phyloP scores from a whole-genome alignment of 192 early-diverging fungal genomes.

The Rhizophagus clarus region DNA sequence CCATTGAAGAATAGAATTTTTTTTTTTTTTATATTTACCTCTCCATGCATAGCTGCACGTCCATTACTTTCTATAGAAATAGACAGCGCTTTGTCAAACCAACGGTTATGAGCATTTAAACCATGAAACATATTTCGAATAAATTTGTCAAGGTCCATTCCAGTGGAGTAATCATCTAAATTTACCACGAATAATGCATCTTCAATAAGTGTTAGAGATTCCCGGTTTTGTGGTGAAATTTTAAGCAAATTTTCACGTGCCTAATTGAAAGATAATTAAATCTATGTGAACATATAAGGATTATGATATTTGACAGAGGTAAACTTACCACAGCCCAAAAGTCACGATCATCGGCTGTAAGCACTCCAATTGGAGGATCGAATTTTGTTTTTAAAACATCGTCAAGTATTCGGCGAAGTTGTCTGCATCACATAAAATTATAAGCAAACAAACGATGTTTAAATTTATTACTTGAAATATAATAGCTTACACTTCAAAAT shows the following conservation, averaged over 20 bases:
- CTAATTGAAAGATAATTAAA: slow-evolving; percentile 9
- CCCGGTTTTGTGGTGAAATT: slow-evolving; percentile 59
- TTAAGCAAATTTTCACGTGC: slow-evolving; percentile 68
- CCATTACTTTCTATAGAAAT: slow-evolving; percentile 77
- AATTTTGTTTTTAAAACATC: slow-evolving; percentile 48
- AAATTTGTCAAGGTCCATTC: slow-evolving; percentile 37
- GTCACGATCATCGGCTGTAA: slow-evolving; percentile 83
- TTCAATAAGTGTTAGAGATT: slow-evolving; percentile 67
- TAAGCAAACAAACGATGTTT: background rate
- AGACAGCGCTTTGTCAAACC: slow-evolving; percentile 85
- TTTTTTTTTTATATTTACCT: slow-evolving; percentile 38
- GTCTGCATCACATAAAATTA: slow-evolving; percentile 44
- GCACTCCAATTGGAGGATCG: slow-evolving; percentile 62
- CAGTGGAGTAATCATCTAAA: slow-evolving; percentile 69
- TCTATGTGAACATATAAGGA: background rate
- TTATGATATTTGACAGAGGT: no score
- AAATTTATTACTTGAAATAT: background rate
- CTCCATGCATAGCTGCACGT: slow-evolving; percentile 60
- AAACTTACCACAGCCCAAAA: slow-evolving; percentile 62
- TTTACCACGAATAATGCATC: slow-evolving; percentile 73
- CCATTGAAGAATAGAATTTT: slow-evolving; percentile 33
- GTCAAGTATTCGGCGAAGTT: slow-evolving; percentile 59
- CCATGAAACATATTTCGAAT: slow-evolving; percentile 60
- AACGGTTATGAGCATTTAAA: slow-evolving; percentile 77
- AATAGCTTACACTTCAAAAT: slow-evolving; percentile 67